A percentile compares a stretch with the other conserved stretches of the same genome.
These are phyloP conservation scores for Penicillium brasilianum DNA, from an alignment of 2,329 filamentous ascomycete species.

Conservation along the genomic window DNA sequence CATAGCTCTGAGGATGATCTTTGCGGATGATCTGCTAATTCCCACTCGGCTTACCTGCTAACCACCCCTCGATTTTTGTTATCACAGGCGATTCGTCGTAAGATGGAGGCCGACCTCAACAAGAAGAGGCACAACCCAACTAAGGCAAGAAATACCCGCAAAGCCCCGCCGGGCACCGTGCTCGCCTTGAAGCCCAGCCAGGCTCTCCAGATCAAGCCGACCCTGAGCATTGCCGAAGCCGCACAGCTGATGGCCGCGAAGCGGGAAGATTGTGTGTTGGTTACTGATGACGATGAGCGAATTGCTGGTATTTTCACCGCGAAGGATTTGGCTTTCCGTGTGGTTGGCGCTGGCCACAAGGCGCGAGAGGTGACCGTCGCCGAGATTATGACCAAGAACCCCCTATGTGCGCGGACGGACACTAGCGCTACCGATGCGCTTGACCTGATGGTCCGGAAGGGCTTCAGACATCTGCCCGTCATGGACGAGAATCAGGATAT, in stretches of 20 bases:
- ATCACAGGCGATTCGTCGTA: conserved; percentile 85
- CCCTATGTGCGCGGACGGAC: conserved; percentile 93
- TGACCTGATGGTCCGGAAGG: conserved; percentile 97
- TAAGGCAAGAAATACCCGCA: conserved; percentile 82
- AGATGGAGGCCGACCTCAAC: conserved; percentile 95
- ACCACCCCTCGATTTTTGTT: conserved; percentile 4
- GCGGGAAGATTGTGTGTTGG: conserved; percentile 94
- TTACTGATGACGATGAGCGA: conserved; percentile 96
- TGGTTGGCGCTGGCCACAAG: conserved; percentile 89
- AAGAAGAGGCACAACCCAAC: conserved; percentile 88
- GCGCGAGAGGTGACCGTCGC: conserved; percentile 89
- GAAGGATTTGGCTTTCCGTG: conserved; percentile 96
- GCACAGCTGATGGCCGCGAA: conserved; percentile 99
- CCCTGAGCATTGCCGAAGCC: conserved; percentile 90
- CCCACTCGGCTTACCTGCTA: conserved; percentile 7
- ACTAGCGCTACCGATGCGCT: conserved; percentile 97
- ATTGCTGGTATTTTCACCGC: conserved; percentile 99
- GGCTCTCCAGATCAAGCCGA: conserved; percentile 95
- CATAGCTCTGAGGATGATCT: conserved; percentile 4
- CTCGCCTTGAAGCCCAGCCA: conserved; percentile 93
- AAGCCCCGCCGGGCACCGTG: conserved; percentile 94
- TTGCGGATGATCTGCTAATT: neutral
- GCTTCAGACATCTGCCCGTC: conserved; percentile 94
- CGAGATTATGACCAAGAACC: conserved; percentile 99
- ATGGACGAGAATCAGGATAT: conserved; percentile 99